phyloP scores from a whole-genome alignment of 116 monocot genomes.

The Papilionanthe hybrid region DNA sequence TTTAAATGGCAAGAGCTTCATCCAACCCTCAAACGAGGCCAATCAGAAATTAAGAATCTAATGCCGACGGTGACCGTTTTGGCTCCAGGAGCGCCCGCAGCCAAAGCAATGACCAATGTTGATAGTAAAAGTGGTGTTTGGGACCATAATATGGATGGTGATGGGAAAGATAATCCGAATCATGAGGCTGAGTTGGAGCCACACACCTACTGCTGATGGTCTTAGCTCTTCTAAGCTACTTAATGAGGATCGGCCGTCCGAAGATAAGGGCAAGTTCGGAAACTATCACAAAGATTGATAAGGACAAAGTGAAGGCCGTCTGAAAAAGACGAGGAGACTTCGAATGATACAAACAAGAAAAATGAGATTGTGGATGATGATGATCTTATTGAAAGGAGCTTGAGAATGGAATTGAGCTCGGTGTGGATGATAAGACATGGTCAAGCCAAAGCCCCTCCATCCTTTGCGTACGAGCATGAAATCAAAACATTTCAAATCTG shows the following conservation, averaged over 20 bases:
- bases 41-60: neutral
- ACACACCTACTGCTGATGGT: neutral
- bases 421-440: neutral
- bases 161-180: constrained; percentile 5
- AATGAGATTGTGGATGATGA: constrained; percentile 24
- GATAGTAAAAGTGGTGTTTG: neutral
- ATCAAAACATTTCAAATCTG: neutral
- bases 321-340: constrained; percentile 24
- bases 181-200: neutral
- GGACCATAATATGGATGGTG: neutral
- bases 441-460: constrained; percentile 14
- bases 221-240: no score
- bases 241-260: no score
- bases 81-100: no score
- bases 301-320: constrained; percentile 38
- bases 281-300: constrained; percentile 28
- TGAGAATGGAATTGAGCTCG: constrained; percentile 31
- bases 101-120: neutral
- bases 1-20: constrained; percentile 9
- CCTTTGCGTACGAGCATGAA: neutral
- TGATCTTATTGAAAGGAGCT: constrained; percentile 30
- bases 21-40: neutral
- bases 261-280: neutral
- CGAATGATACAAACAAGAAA: constrained; percentile 14
- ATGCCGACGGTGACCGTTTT: neutral